These are phyloP conservation scores for Wickerhamiella cacticola DNA, from an alignment of 805 yeast genomes.

Conservation along the genomic window DNA sequence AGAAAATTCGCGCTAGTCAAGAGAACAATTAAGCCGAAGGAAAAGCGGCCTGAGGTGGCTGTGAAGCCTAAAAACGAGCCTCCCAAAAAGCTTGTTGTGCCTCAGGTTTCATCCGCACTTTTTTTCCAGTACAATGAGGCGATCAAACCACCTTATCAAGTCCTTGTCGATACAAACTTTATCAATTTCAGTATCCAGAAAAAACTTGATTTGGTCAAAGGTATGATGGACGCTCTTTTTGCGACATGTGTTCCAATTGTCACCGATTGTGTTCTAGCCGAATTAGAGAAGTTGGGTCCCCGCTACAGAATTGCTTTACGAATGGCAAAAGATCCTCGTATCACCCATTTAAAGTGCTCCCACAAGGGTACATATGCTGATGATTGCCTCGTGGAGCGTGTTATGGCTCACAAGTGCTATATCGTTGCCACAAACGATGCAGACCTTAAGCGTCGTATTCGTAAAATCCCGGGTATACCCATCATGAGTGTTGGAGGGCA, in stretches of 20 bases:
- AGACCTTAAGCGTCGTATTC: conserved; percentile 79
- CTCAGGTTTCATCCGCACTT: conserved; percentile 91
- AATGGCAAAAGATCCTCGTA: conserved; percentile 87
- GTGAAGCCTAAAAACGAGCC: conserved; percentile 31
- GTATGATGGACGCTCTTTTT: conserved; percentile 89
- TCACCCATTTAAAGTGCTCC: conserved; percentile 72
- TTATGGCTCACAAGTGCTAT: conserved; percentile 90
- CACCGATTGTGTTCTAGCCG: conserved; percentile 98
- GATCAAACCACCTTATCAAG: conserved; percentile 96
- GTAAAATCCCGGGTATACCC: conserved; percentile 97
- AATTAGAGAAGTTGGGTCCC: conserved; percentile 90
- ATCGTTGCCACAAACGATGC: conserved; percentile 97
- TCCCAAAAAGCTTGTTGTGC: conserved; percentile 55
- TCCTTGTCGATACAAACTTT: conserved; percentile 90
- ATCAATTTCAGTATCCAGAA: conserved; percentile 93
- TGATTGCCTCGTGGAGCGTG: conserved; percentile 89
- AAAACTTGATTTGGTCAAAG: conserved; percentile 86
- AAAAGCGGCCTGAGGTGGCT: conserved; percentile 40
- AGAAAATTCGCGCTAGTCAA: conserved; percentile 92
- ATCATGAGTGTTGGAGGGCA: conserved; percentile 93
- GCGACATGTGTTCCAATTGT: conserved; percentile 94
- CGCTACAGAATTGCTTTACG: conserved; percentile 85
- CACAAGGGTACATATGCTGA: conserved; percentile 98
- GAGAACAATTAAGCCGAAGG: conserved; percentile 64
- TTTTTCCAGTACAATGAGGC: conserved; percentile 91